Evolutionary conservation across 805 yeast species (phyloP).

Genomic region (Kodamaea laetipori): DNA sequence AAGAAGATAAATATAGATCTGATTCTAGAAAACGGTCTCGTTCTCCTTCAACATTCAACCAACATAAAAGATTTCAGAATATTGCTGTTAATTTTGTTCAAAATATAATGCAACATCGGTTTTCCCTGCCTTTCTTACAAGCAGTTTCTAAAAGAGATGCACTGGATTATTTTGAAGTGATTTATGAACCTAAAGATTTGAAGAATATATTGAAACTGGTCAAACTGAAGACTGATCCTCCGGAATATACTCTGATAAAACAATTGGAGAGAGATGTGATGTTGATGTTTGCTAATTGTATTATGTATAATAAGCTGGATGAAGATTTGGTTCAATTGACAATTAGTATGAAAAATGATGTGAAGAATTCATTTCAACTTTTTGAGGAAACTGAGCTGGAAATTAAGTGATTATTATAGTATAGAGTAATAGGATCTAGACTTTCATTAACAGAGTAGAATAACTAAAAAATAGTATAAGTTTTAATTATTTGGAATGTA

Average conservation of each 20-base stretch:
- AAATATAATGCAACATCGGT: slow-evolving; percentile 68
- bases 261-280: slow-evolving; percentile 69
- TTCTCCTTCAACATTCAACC: slow-evolving; percentile 19
- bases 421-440: not conserved
- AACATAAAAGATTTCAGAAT: slow-evolving; percentile 58
- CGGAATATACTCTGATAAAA: slow-evolving; percentile 53
- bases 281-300: slow-evolving; percentile 80
- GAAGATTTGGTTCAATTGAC: slow-evolving; percentile 65
- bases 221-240: slow-evolving; percentile 40
- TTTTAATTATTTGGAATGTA: too few relatives aligned
- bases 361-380: slow-evolving; percentile 55
- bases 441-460: not conserved
- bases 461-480: too few relatives aligned
- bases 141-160: slow-evolving; percentile 72
- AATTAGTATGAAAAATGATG: slow-evolving; percentile 69
- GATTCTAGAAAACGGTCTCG: slow-evolving; percentile 18
- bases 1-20: slow-evolving; percentile 12
- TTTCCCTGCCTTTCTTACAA: slow-evolving; percentile 70
- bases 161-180: slow-evolving; percentile 62
- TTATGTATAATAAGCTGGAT: slow-evolving; percentile 74
- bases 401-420: slow-evolving; percentile 2
- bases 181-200: slow-evolving; percentile 67
- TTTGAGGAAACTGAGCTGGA: slow-evolving; percentile 56
- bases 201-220: slow-evolving; percentile 61
- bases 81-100: slow-evolving; percentile 62